Evolutionary conservation across 305 asterid genomes (phyloP).

Genomic region (Fraxinus sp.): DNA sequence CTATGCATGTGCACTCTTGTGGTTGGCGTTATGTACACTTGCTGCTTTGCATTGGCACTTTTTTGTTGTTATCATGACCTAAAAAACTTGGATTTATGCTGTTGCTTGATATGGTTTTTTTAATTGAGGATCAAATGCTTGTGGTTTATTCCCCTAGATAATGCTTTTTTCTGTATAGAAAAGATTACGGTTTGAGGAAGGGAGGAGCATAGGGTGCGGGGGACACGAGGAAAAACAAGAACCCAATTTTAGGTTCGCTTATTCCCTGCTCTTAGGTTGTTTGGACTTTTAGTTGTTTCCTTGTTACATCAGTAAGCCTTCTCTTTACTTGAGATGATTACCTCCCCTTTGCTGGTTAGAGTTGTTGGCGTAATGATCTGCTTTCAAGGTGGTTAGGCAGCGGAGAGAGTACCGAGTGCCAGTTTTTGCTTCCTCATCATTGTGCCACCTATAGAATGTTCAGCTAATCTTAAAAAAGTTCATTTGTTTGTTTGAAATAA

Average conservation of each 20-base stretch:
- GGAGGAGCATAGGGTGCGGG: not conserved
- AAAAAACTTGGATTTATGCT: not conserved
- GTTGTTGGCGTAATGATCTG: not conserved
- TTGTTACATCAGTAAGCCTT: not conserved
- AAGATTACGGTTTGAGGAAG: not conserved
- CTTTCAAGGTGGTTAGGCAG: not conserved
- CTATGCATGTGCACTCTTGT: not conserved
- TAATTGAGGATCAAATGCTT: not conserved
- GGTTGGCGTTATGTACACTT: not conserved
- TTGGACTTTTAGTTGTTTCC: too few relatives aligned
- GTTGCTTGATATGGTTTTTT: not conserved
- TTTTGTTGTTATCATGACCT: not conserved
- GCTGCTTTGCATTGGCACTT: not conserved
- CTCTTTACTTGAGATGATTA: not conserved
- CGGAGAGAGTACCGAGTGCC: too few relatives aligned
- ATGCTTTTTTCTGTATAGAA: not conserved
- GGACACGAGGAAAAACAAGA: not conserved
- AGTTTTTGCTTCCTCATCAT: not conserved
- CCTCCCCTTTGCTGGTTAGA: not conserved
- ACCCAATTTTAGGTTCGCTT: not conserved
- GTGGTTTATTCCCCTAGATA: not conserved
- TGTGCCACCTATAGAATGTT: not conserved
- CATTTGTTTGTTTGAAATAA: too few relatives aligned
- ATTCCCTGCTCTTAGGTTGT: not conserved
- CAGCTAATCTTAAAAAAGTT: not conserved